A percentile compares a stretch with the other conserved stretches of the same genome.
Evolutionary conservation across 2,329 filamentous ascomycete genomes (phyloP).

Genomic region (Cryphonectria japonica): DNA sequence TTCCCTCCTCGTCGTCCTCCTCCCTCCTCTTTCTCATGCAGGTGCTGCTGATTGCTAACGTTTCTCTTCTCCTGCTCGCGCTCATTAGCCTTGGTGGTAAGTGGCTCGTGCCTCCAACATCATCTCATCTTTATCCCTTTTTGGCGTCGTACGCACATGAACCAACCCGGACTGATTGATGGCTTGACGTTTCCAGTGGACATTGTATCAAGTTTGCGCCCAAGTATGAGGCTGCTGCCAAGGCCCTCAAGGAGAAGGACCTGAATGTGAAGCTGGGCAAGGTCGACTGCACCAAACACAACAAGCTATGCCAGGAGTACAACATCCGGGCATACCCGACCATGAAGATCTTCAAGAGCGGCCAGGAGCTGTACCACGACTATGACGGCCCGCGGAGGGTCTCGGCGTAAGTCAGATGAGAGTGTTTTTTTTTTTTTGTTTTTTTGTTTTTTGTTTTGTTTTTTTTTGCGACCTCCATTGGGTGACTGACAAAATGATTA

Average conservation of each 20-base stretch:
- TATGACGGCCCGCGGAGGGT: conserved; percentile 92
- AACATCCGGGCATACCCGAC: conserved; percentile 98
- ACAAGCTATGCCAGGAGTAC: conserved; percentile 85
- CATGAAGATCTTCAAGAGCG: conserved; percentile 95
- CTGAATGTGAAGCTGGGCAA: conserved; percentile 76
- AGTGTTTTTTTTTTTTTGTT: too few species aligned
- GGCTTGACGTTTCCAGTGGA: conserved; percentile 81
- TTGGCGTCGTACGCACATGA: background rate
- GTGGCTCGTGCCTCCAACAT: conserved; percentile 37
- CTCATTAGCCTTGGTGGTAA: conserved; percentile 48
- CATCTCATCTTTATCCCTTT: background rate
- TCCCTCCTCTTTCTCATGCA: background rate
- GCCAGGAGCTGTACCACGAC: conserved; percentile 75
- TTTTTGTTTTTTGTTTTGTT: too few species aligned
- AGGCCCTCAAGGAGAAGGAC: conserved; percentile 82
- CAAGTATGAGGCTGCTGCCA: conserved; percentile 87
- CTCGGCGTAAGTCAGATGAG: conserved; percentile 59
- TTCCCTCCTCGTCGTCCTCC: too few species aligned
- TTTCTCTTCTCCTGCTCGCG: background rate
- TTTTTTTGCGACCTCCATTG: background rate
- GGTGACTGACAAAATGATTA: background rate
- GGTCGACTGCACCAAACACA: conserved; percentile 93
- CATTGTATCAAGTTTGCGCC: conserved; percentile 98
- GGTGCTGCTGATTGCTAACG: conserved; percentile 6
- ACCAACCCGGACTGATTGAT: conserved; percentile 63